Evolutionary conservation across 2,329 filamentous ascomycete genomes (phyloP), one percentile per base, ranked within the genome.

Genomic region (Diaporthe vexans): DNA sequence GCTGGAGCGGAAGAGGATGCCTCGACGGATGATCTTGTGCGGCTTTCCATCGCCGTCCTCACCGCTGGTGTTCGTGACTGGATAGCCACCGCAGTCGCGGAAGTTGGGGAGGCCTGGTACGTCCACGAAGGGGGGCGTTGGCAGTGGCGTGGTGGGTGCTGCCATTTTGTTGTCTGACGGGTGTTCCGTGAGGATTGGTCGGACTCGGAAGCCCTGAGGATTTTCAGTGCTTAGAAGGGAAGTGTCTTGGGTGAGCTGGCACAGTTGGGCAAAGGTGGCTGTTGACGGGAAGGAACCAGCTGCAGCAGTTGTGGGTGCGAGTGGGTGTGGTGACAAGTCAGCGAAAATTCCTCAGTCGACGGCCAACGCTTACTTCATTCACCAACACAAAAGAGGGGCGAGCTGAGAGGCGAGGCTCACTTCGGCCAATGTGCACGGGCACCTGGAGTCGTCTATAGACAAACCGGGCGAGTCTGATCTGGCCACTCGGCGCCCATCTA

Each of bases 81-180:
- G 84, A 76, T 91, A 90, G 58, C 91, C 91, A 76, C 91, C 92
- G 35, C 93, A 84, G 80, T 94, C 92, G 72, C 93, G 88, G 80
- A 94, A 91, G 83, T 95, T 94, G 76, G 85, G 86, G 48, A 94
- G 86, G 26, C 92, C 92, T 3, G 86, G 83, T 46, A 93, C 84
- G 71, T 80, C 73, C 73, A 87, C 78, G 78, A 90, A 91, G 13
- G 88, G 88, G 21, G 87, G 86, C 4, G 79, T 81, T 35, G 82
- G 83, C 19, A 81, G 78, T 54, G 77, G 24, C 3, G 43, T 51
- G 29, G 57, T 59, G n/a, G 57, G 37, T 10, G 58, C 21, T n/a
- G 73, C 26, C 46, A 65, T 72, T 59, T 63, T 51, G 6, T 57
- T 3, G 19, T 10, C 7, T 48, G 40, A 13, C 24, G 33, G 19